Base-by-base conservation (phyloP, 192 early-diverging fungal species). In the Coemansia sp. region DNA sequence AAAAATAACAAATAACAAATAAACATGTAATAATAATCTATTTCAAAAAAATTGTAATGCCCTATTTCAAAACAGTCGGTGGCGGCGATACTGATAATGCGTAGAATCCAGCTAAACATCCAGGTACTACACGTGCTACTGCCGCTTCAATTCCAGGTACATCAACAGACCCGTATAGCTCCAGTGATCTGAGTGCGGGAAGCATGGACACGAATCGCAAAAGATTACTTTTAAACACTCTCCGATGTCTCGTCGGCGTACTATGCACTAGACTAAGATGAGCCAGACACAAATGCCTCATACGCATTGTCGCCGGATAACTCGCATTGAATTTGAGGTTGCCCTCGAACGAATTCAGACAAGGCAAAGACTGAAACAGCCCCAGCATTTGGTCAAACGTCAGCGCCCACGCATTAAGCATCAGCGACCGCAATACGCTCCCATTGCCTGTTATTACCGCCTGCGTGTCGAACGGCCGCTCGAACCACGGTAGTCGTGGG, bases 381-480 rank as follows among this genome's bases (percentile, higher is more conserved):
- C 3, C 16, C 9, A 68, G 42, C 13, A 74, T 36, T 66, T 79
- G 78, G 54, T 71, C 78, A 43, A 79, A 79, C 29, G 78, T 72
- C 63, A 79, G 65, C 43, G 78, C 78, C 73, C 69, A 79, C 0
- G 73, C 63, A 55, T 75, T 71, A 5, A 79, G 54, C 55, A 54
- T 68, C 62, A 79, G 49, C 24, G 71, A 62, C 3, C 40, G 44
- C 43, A 79, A 55, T 0, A 5, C 9, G 16, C 18, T 4, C 16
- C 33, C 47, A n/a, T 66, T 59, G 13, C 18, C 46, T 3, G 1
- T 18, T 3, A 51, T 44, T 12, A 7, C 1, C 13, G 54, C 44
- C 0, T 5, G 34, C 3, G 67, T 63, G 36, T 52, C 62, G 29
- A 66, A 71, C 24, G 68, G 72, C 34, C 72, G 65, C 13, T 64